Evolutionary conservation across 176 grass and related monocot species (phyloP).

Genomic region (Neostapfia colusana): DNA sequence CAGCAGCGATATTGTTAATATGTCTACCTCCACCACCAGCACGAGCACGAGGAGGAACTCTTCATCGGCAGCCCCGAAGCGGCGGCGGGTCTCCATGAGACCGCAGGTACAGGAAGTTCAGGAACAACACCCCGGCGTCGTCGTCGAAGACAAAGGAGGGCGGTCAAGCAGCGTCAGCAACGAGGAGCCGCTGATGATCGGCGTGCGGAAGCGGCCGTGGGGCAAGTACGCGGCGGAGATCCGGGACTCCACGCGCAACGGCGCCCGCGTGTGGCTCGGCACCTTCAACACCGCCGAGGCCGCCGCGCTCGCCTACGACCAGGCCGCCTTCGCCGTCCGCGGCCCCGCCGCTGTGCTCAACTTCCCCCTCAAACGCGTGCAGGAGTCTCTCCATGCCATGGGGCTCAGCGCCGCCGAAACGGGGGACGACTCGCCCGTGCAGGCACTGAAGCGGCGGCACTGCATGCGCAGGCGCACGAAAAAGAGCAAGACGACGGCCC

Average conservation of each 20-base stretch:
- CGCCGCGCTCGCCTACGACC: conserved; percentile 79
- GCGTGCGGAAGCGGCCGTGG: conserved; percentile 85
- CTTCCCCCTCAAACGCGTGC: conserved; percentile 52
- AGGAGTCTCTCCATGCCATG: conserved; percentile 18
- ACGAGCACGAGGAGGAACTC: not conserved
- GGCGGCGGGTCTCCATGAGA: not conserved
- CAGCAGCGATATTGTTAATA: not conserved
- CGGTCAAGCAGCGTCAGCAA: no score
- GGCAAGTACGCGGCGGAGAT: conserved; percentile 99
- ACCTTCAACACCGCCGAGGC: conserved; percentile 77
- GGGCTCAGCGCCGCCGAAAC: not conserved
- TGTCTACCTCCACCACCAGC: not conserved
- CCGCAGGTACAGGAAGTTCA: no score
- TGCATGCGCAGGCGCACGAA: conserved; percentile 26
- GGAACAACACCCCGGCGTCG: no score
- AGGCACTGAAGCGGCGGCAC: conserved; percentile 33
- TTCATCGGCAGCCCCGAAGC: not conserved
- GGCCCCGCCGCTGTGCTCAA: conserved; percentile 74
- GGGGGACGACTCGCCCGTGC: conserved; percentile 15
- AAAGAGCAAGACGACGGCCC: not conserved
- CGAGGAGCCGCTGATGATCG: conserved; percentile 9
- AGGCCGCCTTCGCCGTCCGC: conserved; percentile 76
- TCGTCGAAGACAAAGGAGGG: no score
- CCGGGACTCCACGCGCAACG: conserved; percentile 79
- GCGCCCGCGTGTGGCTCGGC: conserved; percentile 74